Conservation (phyloP, 2,329 filamentous ascomycete genomes). For the Colletotrichum scovillei region DNA sequence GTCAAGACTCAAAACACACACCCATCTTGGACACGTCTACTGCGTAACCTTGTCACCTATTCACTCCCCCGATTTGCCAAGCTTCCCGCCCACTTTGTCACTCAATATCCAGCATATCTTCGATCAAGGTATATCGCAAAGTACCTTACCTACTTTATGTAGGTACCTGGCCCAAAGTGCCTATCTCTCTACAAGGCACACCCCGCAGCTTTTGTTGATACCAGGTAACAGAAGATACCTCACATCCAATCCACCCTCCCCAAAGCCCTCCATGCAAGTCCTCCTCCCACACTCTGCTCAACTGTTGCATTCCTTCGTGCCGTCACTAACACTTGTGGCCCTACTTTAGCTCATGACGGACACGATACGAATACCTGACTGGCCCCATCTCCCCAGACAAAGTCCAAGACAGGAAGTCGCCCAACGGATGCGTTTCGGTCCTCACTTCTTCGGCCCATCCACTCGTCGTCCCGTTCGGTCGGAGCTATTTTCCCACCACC, state of each 20-base stretch:
- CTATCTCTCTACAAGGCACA: background rate
- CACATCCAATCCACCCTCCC: background rate
- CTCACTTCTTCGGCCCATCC: constrained; percentile 34
- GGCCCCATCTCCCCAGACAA: background rate
- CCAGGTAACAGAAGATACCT: background rate
- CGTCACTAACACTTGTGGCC: constrained; percentile 3
- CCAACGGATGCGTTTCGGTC: constrained; percentile 26
- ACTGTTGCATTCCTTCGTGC: background rate
- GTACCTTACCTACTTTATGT: too few relatives aligned
- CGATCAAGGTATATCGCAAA: too few relatives aligned
- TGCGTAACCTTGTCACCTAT: background rate
- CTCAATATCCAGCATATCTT: background rate
- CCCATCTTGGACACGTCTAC: background rate
- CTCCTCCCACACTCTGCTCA: background rate
- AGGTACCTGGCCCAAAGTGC: background rate
- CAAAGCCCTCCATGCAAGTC: background rate
- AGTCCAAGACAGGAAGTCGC: constrained; percentile 10
- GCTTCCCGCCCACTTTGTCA: constrained; percentile 6
- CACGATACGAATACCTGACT: background rate
- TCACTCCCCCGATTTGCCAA: constrained; percentile 14
- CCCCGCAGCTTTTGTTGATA: too few relatives aligned
- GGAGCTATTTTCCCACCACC: constrained; percentile 27
- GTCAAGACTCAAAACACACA: too few relatives aligned
- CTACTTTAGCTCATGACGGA: constrained; percentile 22
- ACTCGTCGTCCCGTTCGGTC: constrained; percentile 31